Base-by-base conservation (phyloP, 2,329 filamentous ascomycete genomes). In the Aspergillus costaricaensis region DNA sequence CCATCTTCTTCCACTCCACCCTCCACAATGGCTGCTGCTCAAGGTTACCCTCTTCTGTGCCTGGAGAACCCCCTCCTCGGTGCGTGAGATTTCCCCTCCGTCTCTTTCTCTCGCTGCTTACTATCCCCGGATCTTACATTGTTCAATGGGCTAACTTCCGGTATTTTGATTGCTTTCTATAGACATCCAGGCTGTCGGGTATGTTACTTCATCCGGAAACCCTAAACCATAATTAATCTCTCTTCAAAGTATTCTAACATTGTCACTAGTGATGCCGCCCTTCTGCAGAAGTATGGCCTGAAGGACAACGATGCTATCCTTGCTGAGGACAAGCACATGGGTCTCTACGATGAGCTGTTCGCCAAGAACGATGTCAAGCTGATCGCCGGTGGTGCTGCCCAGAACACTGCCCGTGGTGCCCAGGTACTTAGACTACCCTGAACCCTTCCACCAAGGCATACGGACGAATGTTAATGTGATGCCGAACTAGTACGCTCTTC, bases 281-380 rank as follows among this genome's bases (percentile, higher is more conserved):
- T 98, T 58, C 90, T 99, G 62, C 83, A 93, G 69, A 96, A 97
- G 85, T 99, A 99, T 77, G 88, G 82, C 61, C 85, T 99, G 72
- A 97, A 99, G 85, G 85, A 90, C 78, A 96, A 99, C 82, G 94
- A 99, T 78, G 95, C 95, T 72, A 97, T 99, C 77, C 91, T 99
- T 63, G 94, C 94, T 59, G 92, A 96, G 79, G 87, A 91, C 75
- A 90, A 96, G 83, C 95, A 99, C 81, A 84, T 90, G 75, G 86
- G 85, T 49, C 86, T 99, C 74, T 99, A 92, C 80, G 93, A 98
- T 76, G 95, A 99, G 74, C 44, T 67, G 44, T 86, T 98, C 68
- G 86, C 97, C 71, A 89, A 95, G 85, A 91, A 88, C 81, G 87
- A 95, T 71, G 94, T 94, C 65, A 96, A 96, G 82, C 85, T 98